Evolutionary conservation across 805 yeast genomes (phyloP).

Genomic region (Suhomyces canberraensis): DNA sequence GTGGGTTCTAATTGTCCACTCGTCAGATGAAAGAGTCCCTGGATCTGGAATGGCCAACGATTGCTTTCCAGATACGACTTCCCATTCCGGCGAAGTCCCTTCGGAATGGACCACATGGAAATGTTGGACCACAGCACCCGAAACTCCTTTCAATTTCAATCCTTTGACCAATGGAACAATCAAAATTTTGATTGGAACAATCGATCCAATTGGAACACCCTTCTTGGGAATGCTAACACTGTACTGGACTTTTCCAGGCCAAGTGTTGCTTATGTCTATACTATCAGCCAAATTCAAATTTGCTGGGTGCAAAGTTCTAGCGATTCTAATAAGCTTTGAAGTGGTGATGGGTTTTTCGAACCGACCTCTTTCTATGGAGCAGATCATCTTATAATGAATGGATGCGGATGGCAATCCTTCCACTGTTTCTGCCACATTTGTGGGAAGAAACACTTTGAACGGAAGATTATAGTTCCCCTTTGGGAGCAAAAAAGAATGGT

Average conservation of each 20-base stretch:
- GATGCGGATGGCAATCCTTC: conserved; percentile 47
- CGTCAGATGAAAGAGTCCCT: conserved; percentile 28
- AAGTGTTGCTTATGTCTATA: conserved; percentile 46
- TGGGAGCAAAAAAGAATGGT: conserved; percentile 42
- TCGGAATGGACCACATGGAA: conserved; percentile 31
- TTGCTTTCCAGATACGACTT: conserved; percentile 28
- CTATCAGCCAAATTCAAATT: conserved; percentile 39
- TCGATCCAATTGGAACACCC: conserved; percentile 47
- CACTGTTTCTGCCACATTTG: conserved; percentile 47
- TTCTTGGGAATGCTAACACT: conserved; percentile 41
- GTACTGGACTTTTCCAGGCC: conserved; percentile 55
- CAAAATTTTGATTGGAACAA: conserved; percentile 38
- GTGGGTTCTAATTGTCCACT: conserved; percentile 44
- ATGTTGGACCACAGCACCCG: conserved; percentile 36
- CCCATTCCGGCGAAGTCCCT: conserved; percentile 41
- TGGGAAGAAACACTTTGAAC: conserved; percentile 42
- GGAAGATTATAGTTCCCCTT: conserved; percentile 54
- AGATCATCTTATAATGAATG: conserved; percentile 41
- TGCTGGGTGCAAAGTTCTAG: conserved; percentile 42
- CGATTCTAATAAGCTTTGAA: conserved; percentile 40
- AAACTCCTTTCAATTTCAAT: conserved; percentile 32
- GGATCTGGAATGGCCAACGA: conserved; percentile 18
- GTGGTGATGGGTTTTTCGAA: conserved; percentile 36
- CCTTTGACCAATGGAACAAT: conserved; percentile 50
- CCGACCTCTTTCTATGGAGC: conserved; percentile 41